Evolutionary conservation across 2,329 filamentous ascomycete genomes (phyloP).

Genomic region (Pseudogymnoascus sp.): DNA sequence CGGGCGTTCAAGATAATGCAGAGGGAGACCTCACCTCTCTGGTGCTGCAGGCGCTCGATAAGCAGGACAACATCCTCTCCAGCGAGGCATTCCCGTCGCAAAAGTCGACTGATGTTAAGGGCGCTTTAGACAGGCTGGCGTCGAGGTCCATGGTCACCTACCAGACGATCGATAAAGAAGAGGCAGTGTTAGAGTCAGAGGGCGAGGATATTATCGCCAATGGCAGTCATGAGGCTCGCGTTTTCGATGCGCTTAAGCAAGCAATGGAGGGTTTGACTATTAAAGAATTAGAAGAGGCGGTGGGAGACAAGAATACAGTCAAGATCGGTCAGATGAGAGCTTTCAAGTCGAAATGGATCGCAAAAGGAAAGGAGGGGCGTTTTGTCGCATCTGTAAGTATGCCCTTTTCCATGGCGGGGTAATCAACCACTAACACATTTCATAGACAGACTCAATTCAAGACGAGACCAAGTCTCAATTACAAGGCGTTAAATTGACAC

Average conservation of each 20-base stretch:
- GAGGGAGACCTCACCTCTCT: slow-evolving; percentile 52
- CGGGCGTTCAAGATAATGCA: slow-evolving; percentile 33
- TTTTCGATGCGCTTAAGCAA: slow-evolving; percentile 66
- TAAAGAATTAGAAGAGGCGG: slow-evolving; percentile 58
- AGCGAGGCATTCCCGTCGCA: slow-evolving; percentile 60
- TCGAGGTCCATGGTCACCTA: slow-evolving; percentile 85
- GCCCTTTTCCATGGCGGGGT: background rate
- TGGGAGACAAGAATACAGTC: slow-evolving; percentile 65
- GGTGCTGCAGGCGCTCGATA: slow-evolving; percentile 59
- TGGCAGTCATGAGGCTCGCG: slow-evolving; percentile 75
- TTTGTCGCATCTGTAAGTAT: slow-evolving; percentile 44
- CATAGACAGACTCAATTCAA: slow-evolving; percentile 61
- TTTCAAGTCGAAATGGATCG: slow-evolving; percentile 73
- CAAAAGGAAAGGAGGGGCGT: slow-evolving; percentile 52
- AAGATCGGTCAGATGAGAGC: slow-evolving; percentile 92
- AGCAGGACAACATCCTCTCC: slow-evolving; percentile 59
- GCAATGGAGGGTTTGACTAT: slow-evolving; percentile 77
- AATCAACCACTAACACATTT: slow-evolving; percentile 13
- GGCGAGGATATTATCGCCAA: slow-evolving; percentile 64
- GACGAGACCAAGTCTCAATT: slow-evolving; percentile 75
- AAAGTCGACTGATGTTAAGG: slow-evolving; percentile 67
- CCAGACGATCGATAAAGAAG: slow-evolving; percentile 73
- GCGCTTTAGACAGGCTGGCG: slow-evolving; percentile 75
- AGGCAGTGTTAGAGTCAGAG: slow-evolving; percentile 67
- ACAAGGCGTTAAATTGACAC: slow-evolving; percentile 61